Percentiles rank a stretch among this genome's conserved stretches.
These are phyloP conservation scores for Xylaria nigripes DNA, from an alignment of 495 filamentous ascomycete species.

Conservation along the genomic window DNA sequence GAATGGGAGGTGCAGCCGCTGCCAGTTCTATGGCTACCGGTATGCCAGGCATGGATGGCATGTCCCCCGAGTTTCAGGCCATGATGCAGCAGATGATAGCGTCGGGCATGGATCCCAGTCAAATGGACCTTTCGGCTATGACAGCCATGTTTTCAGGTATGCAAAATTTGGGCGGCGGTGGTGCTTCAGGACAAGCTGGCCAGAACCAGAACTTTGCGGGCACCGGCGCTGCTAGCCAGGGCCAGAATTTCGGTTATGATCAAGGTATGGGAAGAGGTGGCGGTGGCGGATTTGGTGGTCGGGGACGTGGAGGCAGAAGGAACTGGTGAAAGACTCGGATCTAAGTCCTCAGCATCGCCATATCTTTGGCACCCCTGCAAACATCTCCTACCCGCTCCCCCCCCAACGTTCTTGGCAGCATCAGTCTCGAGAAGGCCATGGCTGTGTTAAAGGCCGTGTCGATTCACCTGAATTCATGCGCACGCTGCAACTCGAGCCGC, in stretches of 20 bases:
- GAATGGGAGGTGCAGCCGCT: conserved; percentile 35
- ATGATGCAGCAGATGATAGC: conserved; percentile 80
- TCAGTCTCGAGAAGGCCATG: no score
- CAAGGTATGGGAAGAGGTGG: conserved; percentile 42
- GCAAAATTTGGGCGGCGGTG: conserved; percentile 32
- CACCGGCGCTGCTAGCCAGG: conserved; percentile 39
- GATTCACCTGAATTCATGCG: no score
- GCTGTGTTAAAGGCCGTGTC: no score
- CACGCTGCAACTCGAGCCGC: no score
- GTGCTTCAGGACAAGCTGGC: conserved; percentile 30
- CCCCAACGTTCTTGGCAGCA: no score
- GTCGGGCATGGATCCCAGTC: conserved; percentile 68
- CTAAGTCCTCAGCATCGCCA: not conserved
- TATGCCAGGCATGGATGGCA: conserved; percentile 62
- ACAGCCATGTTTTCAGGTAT: conserved; percentile 44
- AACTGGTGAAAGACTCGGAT: conserved; percentile 19
- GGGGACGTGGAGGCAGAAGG: conserved; percentile 35
- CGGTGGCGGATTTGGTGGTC: conserved; percentile 34
- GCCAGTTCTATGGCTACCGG: conserved; percentile 48
- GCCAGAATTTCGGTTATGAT: conserved; percentile 50
- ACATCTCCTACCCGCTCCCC: no score
- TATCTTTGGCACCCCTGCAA: no score
- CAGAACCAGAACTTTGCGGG: conserved; percentile 41
- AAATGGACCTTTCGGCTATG: conserved; percentile 58
- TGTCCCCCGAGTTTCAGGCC: conserved; percentile 70